phyloP scores from a whole-genome alignment of 345 rosid species.

The Theobroma cacao region DNA sequence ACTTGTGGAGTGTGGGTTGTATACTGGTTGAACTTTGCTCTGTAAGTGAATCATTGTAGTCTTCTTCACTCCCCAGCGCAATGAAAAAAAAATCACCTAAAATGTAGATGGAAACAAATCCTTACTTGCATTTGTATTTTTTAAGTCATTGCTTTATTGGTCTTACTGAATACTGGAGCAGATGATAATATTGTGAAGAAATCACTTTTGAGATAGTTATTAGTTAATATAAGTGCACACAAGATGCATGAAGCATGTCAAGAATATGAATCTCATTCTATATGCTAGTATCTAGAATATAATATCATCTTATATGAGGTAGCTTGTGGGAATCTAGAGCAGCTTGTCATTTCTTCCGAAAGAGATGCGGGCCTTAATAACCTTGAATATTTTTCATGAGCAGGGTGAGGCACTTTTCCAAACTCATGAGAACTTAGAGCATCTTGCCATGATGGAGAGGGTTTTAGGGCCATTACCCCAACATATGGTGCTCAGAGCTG shows the following conservation, averaged over 20 bases:
- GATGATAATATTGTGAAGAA: not conserved
- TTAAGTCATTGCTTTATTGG: not conserved
- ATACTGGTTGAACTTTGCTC: constrained; percentile 80
- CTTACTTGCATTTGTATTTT: not conserved
- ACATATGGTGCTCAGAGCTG: constrained; percentile 63
- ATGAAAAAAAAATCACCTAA: too few relatives aligned
- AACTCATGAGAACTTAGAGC: constrained; percentile 84
- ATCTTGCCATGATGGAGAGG: constrained; percentile 88
- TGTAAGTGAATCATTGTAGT: constrained; percentile 33
- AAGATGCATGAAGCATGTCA: not conserved
- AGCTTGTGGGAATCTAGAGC: not conserved
- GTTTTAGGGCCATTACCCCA: constrained; percentile 76
- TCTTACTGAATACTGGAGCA: not conserved
- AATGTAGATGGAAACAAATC: not conserved
- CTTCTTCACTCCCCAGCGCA: not conserved
- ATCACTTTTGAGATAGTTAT: not conserved
- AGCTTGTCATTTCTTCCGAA: not conserved
- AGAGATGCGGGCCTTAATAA: not conserved
- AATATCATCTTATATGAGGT: not conserved
- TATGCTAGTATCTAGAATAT: not conserved
- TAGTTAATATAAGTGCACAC: not conserved
- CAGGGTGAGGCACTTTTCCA: constrained; percentile 87
- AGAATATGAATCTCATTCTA: not conserved
- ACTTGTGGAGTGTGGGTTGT: constrained; percentile 81
- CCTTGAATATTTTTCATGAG: not conserved